Evolutionary conservation across 257 asterid species (phyloP).

Genomic region (Rehmannia glutinosa): DNA sequence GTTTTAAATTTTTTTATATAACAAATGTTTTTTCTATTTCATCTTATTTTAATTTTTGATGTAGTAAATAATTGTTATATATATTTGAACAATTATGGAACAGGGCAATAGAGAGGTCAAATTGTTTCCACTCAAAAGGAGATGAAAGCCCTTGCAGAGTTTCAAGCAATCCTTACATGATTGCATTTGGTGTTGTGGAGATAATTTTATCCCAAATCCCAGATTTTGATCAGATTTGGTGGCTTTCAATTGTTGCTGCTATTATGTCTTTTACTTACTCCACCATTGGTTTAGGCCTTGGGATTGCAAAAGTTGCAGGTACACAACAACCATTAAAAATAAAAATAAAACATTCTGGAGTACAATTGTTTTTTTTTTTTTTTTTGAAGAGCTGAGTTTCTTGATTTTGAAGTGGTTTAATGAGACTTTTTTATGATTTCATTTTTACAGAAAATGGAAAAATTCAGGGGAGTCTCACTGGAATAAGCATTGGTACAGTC

Average conservation of each 20-base stretch:
- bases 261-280: conserved; percentile 80
- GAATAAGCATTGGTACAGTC: conserved; percentile 58
- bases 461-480: conserved; percentile 52
- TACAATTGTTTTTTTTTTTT: too few relatives aligned
- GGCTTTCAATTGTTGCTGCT: conserved; percentile 84
- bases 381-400: too few relatives aligned
- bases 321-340: background rate
- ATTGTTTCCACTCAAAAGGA: conserved; percentile 39
- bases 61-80: background rate
- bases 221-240: conserved; percentile 68
- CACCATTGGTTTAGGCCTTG: conserved; percentile 75
- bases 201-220: conserved; percentile 75
- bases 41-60: too few relatives aligned
- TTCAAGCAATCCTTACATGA: conserved; percentile 58
- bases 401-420: background rate
- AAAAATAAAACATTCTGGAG: too few relatives aligned
- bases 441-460: conserved; percentile 38
- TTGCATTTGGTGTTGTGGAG: conserved; percentile 58
- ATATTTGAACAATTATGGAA: background rate
- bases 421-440: background rate
- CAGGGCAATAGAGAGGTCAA: conserved; percentile 43
- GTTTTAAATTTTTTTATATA: background rate
- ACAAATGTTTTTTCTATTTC: background rate
- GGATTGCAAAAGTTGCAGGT: conserved; percentile 65
- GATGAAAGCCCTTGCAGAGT: conserved; percentile 34